phyloP scores from a whole-genome alignment of 192 early-diverging fungal species.

The Coemansia sp. region DNA sequence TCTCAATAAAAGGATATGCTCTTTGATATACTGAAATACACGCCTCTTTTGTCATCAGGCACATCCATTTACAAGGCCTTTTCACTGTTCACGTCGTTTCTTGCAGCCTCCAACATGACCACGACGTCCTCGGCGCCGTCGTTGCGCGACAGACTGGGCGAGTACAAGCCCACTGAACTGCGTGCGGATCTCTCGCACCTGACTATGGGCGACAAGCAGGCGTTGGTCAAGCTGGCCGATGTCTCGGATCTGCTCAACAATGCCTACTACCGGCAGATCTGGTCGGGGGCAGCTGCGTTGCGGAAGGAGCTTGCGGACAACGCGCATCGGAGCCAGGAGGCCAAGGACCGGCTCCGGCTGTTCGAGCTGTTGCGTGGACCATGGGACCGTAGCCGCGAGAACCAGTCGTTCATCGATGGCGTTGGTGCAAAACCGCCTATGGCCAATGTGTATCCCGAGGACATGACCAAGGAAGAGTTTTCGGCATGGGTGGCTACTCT shows the following conservation, averaged over 20 bases:
- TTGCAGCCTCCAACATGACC: conserved; percentile 3
- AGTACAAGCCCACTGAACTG: conserved; percentile 57
- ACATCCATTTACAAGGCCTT: conserved; percentile 13
- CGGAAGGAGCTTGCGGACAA: conserved; percentile 51
- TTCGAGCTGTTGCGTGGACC: conserved; percentile 70
- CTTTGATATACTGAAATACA: background rate
- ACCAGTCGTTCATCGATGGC: conserved; percentile 56
- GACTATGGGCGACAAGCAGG: conserved; percentile 57
- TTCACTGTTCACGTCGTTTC: conserved; percentile 4
- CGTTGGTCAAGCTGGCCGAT: conserved; percentile 62
- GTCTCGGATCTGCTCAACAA: conserved; percentile 61
- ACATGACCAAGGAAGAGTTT: conserved; percentile 67
- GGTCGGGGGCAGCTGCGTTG: conserved; percentile 62
- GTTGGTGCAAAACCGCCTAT: conserved; percentile 56
- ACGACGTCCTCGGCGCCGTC: conserved; percentile 4
- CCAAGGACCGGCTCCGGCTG: conserved; percentile 46
- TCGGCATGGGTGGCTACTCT: conserved; percentile 57
- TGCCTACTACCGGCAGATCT: conserved; percentile 67
- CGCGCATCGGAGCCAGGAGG: conserved; percentile 16
- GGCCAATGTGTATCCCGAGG: conserved; percentile 72
- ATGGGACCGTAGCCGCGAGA: conserved; percentile 61
- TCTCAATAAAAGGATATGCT: background rate
- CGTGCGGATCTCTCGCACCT: conserved; percentile 62
- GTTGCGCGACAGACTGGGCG: conserved; percentile 43
- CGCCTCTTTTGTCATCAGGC: background rate